These are phyloP conservation scores for Cadophora sp. DNA, from an alignment of 2,329 filamentous ascomycete species.

Conservation along the genomic window DNA sequence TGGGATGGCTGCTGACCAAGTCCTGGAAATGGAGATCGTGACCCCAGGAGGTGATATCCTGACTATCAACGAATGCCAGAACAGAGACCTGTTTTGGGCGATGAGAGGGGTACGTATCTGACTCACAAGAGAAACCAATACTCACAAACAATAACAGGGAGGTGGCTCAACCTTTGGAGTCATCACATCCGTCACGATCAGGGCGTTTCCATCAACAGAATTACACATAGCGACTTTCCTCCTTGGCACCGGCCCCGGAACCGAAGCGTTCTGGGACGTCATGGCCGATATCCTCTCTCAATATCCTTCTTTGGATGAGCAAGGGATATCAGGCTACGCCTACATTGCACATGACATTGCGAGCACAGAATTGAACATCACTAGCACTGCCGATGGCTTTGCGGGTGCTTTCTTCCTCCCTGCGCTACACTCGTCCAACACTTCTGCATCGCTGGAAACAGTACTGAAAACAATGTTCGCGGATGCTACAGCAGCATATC, in stretches of 20 bases:
- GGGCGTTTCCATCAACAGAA: constrained; percentile 52
- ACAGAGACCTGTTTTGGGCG: constrained; percentile 69
- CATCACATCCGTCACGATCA: constrained; percentile 62
- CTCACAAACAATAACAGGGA: constrained; percentile 48
- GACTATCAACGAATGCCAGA: constrained; percentile 57
- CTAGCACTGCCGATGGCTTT: constrained; percentile 45
- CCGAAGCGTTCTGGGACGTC: constrained; percentile 53
- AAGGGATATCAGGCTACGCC: constrained; percentile 59
- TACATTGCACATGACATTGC: constrained; percentile 50
- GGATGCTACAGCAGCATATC: constrained; percentile 46
- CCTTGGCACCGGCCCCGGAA: constrained; percentile 42
- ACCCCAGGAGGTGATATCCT: constrained; percentile 57
- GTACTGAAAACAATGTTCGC: constrained; percentile 46
- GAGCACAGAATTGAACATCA: constrained; percentile 37
- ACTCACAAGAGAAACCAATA: not conserved
- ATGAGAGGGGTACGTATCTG: constrained; percentile 57
- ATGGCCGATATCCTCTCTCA: constrained; percentile 54
- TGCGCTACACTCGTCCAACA: constrained; percentile 43
- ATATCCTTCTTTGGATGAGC: constrained; percentile 55
- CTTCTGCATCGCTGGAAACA: constrained; percentile 41
- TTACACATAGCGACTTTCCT: constrained; percentile 41
- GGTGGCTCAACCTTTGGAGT: constrained; percentile 68
- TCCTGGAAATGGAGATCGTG: constrained; percentile 64
- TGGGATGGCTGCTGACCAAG: constrained; percentile 68
- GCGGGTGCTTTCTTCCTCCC: constrained; percentile 46